A percentile compares a stretch with the other conserved stretches of the same genome.
Conservation (phyloP, 1,139 yeast genomes). For the Lodderomyces margitis region DNA sequence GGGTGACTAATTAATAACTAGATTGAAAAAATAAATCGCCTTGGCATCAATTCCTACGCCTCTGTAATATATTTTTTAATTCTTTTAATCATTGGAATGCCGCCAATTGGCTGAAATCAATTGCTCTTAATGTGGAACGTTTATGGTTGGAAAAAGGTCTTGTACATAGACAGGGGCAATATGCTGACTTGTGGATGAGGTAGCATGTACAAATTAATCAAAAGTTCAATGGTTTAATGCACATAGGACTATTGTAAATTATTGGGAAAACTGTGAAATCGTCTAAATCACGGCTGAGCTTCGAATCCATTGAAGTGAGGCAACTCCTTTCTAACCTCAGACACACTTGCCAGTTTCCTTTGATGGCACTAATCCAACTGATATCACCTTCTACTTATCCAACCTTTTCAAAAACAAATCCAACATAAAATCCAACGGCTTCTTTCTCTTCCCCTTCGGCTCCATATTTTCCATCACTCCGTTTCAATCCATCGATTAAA, state of each 20-base stretch:
- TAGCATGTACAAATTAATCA: no score
- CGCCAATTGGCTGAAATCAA: neutral
- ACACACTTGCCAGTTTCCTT: neutral
- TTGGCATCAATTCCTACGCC: neutral
- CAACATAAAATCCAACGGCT: conserved; percentile 78
- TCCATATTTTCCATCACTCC: conserved; percentile 78
- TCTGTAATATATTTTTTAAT: neutral
- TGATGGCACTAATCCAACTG: neutral
- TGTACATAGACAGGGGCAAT: no score
- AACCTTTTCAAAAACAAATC: conserved; percentile 72
- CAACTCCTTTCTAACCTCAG: neutral
- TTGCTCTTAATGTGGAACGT: no score
- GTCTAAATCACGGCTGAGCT: no score
- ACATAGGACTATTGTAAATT: no score
- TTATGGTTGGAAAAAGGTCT: neutral
- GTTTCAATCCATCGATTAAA: conserved; percentile 65
- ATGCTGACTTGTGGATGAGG: no score
- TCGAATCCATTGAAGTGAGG: neutral
- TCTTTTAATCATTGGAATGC: no score
- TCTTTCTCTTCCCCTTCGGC: conserved; percentile 90
- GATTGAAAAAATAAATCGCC: neutral
- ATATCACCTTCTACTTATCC: neutral
- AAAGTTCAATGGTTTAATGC: no score
- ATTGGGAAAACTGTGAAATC: no score
- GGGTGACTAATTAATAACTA: no score